These are phyloP conservation scores for Geotrichum fermentans DNA, from an alignment of 1,139 yeast genomes.

Conservation along the genomic window DNA sequence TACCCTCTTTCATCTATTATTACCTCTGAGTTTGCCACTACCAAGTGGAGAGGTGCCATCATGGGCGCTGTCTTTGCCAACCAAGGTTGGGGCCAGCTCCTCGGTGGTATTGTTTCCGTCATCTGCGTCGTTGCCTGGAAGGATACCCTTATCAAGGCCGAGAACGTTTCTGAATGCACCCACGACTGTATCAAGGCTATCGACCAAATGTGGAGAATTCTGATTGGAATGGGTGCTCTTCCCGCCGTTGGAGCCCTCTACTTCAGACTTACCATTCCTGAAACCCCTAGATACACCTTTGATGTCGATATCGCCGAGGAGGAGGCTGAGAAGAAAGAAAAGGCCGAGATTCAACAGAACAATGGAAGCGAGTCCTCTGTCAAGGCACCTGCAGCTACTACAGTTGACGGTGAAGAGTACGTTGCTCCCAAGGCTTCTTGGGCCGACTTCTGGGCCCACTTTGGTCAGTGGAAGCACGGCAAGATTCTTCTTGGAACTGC, in stretches of 20 bases:
- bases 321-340: constrained; percentile 46
- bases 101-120: constrained; percentile 40
- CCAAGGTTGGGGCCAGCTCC: constrained; percentile 45
- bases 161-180: constrained; percentile 58
- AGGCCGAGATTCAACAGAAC: constrained; percentile 45
- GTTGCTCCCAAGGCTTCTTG: constrained; percentile 47
- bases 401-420: constrained; percentile 21
- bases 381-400: neutral
- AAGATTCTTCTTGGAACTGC: constrained; percentile 88
- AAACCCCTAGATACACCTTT: constrained; percentile 82
- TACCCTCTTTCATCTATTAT: constrained; percentile 84
- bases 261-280: constrained; percentile 89
- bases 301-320: constrained; percentile 62
- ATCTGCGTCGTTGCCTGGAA: constrained; percentile 39
- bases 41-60: constrained; percentile 41
- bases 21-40: constrained; percentile 39
- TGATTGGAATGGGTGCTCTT: constrained; percentile 82
- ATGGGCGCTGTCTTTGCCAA: constrained; percentile 40
- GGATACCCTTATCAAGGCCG: constrained; percentile 56
- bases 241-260: constrained; percentile 80
- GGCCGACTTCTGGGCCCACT: constrained; percentile 49
- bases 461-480: constrained; percentile 80
- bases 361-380: constrained; percentile 35
- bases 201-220: constrained; percentile 92
- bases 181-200: constrained; percentile 64